phyloP scores from a whole-genome alignment of 495 filamentous ascomycete genomes.

The Talaromyces thailandensis region DNA sequence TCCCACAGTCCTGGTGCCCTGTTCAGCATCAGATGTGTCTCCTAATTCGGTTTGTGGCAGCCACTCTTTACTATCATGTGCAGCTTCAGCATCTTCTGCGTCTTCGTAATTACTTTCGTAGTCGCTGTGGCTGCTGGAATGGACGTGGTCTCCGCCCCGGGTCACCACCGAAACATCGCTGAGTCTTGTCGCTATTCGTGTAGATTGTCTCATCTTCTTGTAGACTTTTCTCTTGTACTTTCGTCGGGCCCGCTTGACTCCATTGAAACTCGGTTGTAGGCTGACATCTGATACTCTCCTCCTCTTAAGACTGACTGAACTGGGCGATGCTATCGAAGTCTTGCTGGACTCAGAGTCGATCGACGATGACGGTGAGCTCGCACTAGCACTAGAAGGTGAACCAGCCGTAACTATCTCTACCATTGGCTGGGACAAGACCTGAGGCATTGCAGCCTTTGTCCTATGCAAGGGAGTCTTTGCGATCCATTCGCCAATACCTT shows the following conservation, averaged over 20 bases:
- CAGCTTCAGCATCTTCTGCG: background rate
- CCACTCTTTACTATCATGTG: background rate
- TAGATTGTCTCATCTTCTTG: background rate
- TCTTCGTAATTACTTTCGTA: background rate
- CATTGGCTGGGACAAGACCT: background rate
- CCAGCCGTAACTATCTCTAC: slow-evolving; percentile 9
- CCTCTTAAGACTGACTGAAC: background rate
- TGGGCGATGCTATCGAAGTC: slow-evolving; percentile 19
- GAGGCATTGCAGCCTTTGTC: slow-evolving; percentile 12
- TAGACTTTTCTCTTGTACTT: background rate
- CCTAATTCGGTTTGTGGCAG: background rate
- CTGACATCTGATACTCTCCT: background rate
- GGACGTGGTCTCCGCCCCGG: background rate
- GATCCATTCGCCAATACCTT: slow-evolving; percentile 47
- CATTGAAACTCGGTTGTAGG: background rate
- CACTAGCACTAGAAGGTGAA: slow-evolving; percentile 17
- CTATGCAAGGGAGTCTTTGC: slow-evolving; percentile 30
- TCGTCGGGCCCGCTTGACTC: background rate
- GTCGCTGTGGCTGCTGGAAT: background rate
- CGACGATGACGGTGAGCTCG: slow-evolving; percentile 12
- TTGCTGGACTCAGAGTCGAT: slow-evolving; percentile 17
- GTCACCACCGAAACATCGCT: background rate
- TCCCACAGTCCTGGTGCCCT: background rate
- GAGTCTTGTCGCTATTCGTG: background rate
- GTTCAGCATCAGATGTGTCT: background rate